A percentile compares a stretch with the other conserved stretches of the same genome.
Evolutionary conservation across 108 stramenopile species (phyloP).

Genomic region (Conticribra guillardii): DNA sequence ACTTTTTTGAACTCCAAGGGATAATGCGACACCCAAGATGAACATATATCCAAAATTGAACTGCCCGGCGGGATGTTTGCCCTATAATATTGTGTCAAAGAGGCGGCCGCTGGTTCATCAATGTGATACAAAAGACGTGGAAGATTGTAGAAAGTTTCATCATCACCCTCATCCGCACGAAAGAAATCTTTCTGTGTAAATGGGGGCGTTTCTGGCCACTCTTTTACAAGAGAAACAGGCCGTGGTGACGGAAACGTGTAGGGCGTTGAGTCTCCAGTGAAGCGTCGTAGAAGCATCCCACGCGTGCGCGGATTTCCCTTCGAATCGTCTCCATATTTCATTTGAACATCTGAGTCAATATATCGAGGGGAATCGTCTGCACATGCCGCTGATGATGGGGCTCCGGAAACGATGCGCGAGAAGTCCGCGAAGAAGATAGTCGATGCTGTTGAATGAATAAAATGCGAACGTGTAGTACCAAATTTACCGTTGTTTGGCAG

Average conservation of each 20-base stretch:
- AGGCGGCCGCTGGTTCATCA: constrained; percentile 87
- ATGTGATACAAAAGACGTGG: constrained; percentile 93
- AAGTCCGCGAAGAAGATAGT: constrained; percentile 22
- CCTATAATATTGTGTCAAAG: constrained; percentile 91
- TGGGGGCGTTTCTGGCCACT: constrained; percentile 87
- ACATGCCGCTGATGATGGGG: constrained; percentile 12
- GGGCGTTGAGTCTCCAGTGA: constrained; percentile 86
- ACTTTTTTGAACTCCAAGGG: constrained; percentile 77
- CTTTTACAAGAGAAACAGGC: constrained; percentile 69
- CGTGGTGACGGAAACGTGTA: constrained; percentile 64
- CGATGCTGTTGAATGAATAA: constrained; percentile 40
- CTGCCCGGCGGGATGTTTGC: constrained; percentile 72
- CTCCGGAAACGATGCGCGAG: background rate
- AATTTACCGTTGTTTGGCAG: constrained; percentile 11
- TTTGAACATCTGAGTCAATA: constrained; percentile 79
- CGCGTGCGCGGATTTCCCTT: constrained; percentile 80
- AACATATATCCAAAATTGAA: constrained; percentile 93
- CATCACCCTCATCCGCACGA: constrained; percentile 82
- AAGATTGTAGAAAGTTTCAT: constrained; percentile 85
- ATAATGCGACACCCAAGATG: constrained; percentile 91
- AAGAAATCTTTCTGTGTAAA: constrained; percentile 85
- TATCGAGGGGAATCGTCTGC: constrained; percentile 65
- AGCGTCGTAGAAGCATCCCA: constrained; percentile 75
- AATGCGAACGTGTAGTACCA: constrained; percentile 29
- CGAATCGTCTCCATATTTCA: constrained; percentile 69